A percentile compares a stretch with the other conserved stretches of the same genome.
Evolutionary conservation across 331 rosid genomes (phyloP).

Genomic region (Pyrus hybrid): DNA sequence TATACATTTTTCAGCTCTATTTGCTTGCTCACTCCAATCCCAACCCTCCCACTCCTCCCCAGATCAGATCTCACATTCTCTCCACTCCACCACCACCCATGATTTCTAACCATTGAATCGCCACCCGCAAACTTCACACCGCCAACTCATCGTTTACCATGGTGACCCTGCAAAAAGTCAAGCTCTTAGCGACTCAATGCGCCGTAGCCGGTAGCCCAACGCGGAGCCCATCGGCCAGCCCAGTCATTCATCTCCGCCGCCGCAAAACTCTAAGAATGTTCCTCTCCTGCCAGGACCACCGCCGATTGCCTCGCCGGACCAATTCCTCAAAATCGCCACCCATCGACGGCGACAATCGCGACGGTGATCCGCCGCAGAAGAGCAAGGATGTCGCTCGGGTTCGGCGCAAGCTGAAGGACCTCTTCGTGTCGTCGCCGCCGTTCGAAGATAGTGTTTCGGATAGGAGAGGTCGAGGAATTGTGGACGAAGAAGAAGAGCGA

Average conservation of each 20-base stretch:
- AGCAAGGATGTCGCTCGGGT: slow-evolving; percentile 36
- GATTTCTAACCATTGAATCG: not conserved
- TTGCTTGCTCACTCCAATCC: not conserved
- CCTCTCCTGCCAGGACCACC: slow-evolving; percentile 53
- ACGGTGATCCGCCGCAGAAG: slow-evolving; percentile 22
- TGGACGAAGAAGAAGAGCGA: slow-evolving; percentile 15
- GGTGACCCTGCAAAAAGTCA: slow-evolving; percentile 68
- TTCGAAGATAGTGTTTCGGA: slow-evolving; percentile 32
- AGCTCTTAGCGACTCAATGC: slow-evolving; percentile 66
- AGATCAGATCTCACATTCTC: slow-evolving; percentile 43
- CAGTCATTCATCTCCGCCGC: slow-evolving; percentile 72
- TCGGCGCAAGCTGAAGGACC: slow-evolving; percentile 63
- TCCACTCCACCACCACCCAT: not conserved
- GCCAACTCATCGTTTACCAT: slow-evolving; percentile 2
- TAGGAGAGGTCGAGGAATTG: slow-evolving; percentile 17
- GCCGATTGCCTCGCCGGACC: slow-evolving; percentile 30
- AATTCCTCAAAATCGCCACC: not conserved
- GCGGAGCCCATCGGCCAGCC: slow-evolving; percentile 61
- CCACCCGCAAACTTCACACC: not conserved
- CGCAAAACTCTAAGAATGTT: slow-evolving; percentile 72
- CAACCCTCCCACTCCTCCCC: not conserved
- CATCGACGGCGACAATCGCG: not conserved
- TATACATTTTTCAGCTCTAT: not conserved
- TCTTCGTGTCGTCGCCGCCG: slow-evolving; percentile 67
- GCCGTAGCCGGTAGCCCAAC: slow-evolving; percentile 62